Conservation (phyloP, 768 basidiomycete genomes). For the Heimioporus sp. region DNA sequence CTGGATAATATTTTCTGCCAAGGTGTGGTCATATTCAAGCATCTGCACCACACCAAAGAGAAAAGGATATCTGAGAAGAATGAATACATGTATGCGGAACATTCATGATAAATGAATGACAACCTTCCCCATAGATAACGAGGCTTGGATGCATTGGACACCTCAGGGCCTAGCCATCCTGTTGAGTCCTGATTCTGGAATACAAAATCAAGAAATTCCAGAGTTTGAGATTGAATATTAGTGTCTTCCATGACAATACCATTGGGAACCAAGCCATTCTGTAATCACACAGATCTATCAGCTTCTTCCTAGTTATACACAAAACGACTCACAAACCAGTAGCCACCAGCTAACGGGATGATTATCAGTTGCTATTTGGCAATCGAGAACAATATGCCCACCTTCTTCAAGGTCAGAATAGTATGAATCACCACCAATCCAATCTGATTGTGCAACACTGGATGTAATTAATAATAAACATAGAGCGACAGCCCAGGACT, state of each 20-base stretch:
- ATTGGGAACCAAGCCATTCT: neutral
- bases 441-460: neutral
- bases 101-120: neutral
- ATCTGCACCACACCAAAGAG: constrained; percentile 4
- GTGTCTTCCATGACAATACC: neutral
- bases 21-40: constrained; percentile 1
- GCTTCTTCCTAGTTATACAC: neutral
- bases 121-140: constrained; percentile 4
- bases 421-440: neutral
- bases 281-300: neutral
- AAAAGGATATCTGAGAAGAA: constrained; percentile 1
- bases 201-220: neutral
- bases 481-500: neutral
- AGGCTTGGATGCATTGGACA: neutral
- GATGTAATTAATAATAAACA: neutral
- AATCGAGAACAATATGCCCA: neutral
- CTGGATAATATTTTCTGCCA: constrained; percentile 1
- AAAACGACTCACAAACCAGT: neutral
- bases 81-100: neutral
- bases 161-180: constrained; percentile 1
- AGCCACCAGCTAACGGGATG: neutral
- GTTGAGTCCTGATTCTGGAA: constrained; percentile 1
- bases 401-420: constrained; percentile 2
- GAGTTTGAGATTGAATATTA: constrained; percentile 1
- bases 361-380: neutral